These are phyloP conservation scores for Leucocoprinus birnbaumii DNA, from an alignment of 768 basidiomycete genomes.

Conservation along the genomic window DNA sequence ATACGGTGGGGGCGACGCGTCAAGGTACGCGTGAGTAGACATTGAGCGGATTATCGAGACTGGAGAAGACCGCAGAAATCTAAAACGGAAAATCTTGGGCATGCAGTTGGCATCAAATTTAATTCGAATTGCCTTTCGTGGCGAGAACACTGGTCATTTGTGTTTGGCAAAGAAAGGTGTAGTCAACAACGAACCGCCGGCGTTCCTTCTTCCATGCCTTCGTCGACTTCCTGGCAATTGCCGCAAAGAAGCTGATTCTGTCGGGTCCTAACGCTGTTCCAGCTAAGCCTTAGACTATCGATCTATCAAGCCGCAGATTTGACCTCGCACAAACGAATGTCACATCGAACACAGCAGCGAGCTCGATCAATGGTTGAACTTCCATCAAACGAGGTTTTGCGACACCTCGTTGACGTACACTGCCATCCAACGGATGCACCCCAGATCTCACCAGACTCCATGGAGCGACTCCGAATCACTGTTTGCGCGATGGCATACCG, in stretches of 20 bases:
- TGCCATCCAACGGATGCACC: conserved; percentile 88
- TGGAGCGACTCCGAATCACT: conserved; percentile 57
- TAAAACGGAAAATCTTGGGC: conserved; percentile 10
- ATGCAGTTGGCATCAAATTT: background rate
- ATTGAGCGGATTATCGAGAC: conserved; percentile 20
- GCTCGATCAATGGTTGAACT: conserved; percentile 11
- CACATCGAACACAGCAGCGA: too few relatives aligned
- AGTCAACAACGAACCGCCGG: background rate
- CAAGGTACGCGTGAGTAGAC: conserved; percentile 36
- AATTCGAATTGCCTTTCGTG: background rate
- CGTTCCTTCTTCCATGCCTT: background rate
- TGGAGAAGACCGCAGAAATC: conserved; percentile 7
- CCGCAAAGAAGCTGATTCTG: too few relatives aligned
- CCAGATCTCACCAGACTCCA: conserved; percentile 38
- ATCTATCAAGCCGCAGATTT: too few relatives aligned
- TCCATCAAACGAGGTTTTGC: conserved; percentile 42
- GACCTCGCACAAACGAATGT: too few relatives aligned
- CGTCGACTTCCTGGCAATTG: too few relatives aligned
- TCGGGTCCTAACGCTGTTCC: too few relatives aligned
- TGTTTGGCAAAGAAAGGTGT: background rate
- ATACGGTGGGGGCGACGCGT: conserved; percentile 40
- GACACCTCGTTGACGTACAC: conserved; percentile 82
- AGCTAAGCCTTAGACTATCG: too few relatives aligned
- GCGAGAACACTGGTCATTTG: background rate
- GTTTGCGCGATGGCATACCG: conserved; percentile 81